Base-by-base conservation (phyloP, 2,329 filamentous ascomycete species). In the Monosporascus sp. region DNA sequence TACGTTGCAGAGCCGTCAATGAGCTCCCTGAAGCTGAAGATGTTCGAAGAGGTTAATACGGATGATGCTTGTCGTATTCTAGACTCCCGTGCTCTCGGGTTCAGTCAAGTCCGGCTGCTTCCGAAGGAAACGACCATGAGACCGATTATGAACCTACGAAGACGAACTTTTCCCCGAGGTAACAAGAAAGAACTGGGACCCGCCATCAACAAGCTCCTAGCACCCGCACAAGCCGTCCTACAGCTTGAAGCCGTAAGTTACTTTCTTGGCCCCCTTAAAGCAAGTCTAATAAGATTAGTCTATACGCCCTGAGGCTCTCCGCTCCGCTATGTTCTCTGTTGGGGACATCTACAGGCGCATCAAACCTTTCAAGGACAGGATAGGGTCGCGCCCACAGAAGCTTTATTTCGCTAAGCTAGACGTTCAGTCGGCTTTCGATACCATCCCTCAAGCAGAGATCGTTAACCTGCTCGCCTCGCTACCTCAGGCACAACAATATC, bases 401-500 rank as follows among this genome's bases (percentile, higher is more conserved):
- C 71, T 97, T 1, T 97, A 89, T 70, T 96, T 97, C 71, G 92
- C 86, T 56, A 99, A 99, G 68, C 77, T 96, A 14, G 94, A 99
- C 65, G 92, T 99, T 20, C 83, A 90, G 66, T 85, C 90, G 2
- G 96, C 93, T 62, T 99, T 97, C 67, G 94, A 99, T 69, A 96
- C 89, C 0, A 97, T 99, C 45, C 94, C 94, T 0, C 94, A 97
- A 67, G 72, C 80, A 26, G 82, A 84, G 1, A 76, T 97, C 19
- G 66, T 97, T 36, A 68, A 76, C 24, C 75, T 97, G 26, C 80
- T 95, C 58, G 69, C 59, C 54, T 85, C 66, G 50, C 83, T 81
- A 59, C 82, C 70, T 58, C 74, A 73, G 14, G 74, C 87, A 53
- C 70, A 78, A 3, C 73, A 75, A 22, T 99, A 99, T 66, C 78